Evolutionary conservation across 371 early-diverging fungal species (phyloP).

Genomic region (Gilbertella persicaria): DNA sequence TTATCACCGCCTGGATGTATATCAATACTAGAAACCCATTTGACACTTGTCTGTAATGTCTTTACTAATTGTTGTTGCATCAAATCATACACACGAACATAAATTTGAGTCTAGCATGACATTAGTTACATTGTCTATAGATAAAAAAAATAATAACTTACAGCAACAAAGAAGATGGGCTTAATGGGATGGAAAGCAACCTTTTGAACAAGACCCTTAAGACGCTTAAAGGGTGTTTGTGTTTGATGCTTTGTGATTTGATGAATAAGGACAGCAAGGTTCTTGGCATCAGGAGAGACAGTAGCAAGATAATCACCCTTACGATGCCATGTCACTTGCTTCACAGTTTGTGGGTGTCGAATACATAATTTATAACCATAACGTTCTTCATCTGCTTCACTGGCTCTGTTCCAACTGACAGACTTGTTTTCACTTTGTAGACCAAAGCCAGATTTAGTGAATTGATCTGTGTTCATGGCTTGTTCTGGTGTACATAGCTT

Average conservation of each 20-base stretch:
- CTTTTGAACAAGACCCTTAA: constrained; percentile 84
- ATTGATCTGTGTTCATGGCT: constrained; percentile 51
- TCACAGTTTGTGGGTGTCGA: constrained; percentile 64
- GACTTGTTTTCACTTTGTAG: constrained; percentile 30
- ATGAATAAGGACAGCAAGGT: constrained; percentile 84
- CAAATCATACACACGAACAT: constrained; percentile 92
- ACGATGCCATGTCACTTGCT: constrained; percentile 91
- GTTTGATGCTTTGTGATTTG: constrained; percentile 86
- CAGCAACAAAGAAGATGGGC: constrained; percentile 91
- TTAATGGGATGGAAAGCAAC: constrained; percentile 93
- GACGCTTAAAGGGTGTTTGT: constrained; percentile 89
- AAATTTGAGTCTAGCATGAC: constrained; percentile 78
- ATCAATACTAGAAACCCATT: constrained; percentile 95
- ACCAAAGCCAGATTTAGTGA: constrained; percentile 54
- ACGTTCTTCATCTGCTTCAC: constrained; percentile 50
- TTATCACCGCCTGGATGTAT: constrained; percentile 94
- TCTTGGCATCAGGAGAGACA: constrained; percentile 71
- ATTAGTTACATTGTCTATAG: background rate
- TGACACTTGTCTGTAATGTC: constrained; percentile 80
- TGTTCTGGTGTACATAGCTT: constrained; percentile 52
- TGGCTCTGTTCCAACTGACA: constrained; percentile 64
- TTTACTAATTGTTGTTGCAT: constrained; percentile 81
- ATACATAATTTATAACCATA: constrained; percentile 58
- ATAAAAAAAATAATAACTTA: constrained; percentile 34
- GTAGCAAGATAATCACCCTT: constrained; percentile 96